phyloP scores from a whole-genome alignment of 495 filamentous ascomycete genomes.

The Diplogelasinospora grovesii region DNA sequence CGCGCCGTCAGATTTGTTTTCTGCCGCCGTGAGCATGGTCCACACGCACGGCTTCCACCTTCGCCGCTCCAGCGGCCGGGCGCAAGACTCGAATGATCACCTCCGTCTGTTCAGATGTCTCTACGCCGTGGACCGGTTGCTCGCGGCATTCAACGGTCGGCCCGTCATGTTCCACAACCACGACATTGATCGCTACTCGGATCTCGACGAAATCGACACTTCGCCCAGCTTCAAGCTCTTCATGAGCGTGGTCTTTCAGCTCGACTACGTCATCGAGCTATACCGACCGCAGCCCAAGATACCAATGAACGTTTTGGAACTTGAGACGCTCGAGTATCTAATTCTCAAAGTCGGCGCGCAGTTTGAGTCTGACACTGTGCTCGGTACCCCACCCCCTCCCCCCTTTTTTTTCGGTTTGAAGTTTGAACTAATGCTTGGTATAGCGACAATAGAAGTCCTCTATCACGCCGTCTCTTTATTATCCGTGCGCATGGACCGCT shows the following conservation, averaged over 20 bases:
- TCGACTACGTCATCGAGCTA: constrained; percentile 60
- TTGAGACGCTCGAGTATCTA: constrained; percentile 63
- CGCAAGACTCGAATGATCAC: no score
- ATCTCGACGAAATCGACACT: constrained; percentile 25
- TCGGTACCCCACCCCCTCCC: constrained; percentile 41
- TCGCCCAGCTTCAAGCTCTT: constrained; percentile 40
- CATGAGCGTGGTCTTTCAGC: constrained; percentile 41
- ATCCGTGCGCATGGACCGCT: constrained; percentile 34
- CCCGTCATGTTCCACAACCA: constrained; percentile 60
- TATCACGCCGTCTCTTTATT: constrained; percentile 67
- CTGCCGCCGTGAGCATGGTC: constrained; percentile 44
- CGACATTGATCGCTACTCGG: constrained; percentile 44
- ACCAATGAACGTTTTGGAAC: constrained; percentile 42
- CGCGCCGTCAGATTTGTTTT: constrained; percentile 13
- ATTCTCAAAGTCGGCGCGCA: constrained; percentile 41
- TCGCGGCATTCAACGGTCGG: constrained; percentile 55
- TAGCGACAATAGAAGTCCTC: constrained; percentile 59
- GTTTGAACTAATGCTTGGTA: not conserved
- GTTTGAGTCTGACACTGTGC: constrained; percentile 28
- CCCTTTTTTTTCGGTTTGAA: constrained; percentile 16
- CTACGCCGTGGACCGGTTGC: constrained; percentile 61
- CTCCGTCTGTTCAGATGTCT: constrained; percentile 56
- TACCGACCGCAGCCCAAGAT: constrained; percentile 51
- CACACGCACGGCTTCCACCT: constrained; percentile 62
- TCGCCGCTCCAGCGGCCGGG: not conserved